These are phyloP conservation scores for Candida neerlandica DNA, from an alignment of 1,139 yeast genomes.

Conservation along the genomic window DNA sequence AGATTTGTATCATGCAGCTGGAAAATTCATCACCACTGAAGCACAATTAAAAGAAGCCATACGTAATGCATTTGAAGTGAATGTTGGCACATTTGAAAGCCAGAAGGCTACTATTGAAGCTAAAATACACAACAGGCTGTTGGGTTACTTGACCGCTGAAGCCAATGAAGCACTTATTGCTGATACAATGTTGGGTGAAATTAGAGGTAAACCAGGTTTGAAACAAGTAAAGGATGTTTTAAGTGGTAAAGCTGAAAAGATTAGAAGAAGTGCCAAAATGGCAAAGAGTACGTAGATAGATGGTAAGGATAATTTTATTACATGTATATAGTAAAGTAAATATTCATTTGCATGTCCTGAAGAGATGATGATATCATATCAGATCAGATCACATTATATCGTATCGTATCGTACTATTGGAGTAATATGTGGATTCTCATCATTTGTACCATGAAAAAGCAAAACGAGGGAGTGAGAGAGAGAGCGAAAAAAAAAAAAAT, in stretches of 20 bases:
- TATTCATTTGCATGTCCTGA: background rate
- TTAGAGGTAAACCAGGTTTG: slow-evolving; percentile 51
- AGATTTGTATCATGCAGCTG: slow-evolving; percentile 72
- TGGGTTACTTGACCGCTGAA: slow-evolving; percentile 30
- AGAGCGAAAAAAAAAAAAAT: background rate
- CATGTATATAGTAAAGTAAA: background rate
- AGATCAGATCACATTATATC: no score
- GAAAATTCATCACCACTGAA: slow-evolving; percentile 66
- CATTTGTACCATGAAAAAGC: background rate
- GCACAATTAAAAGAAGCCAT: slow-evolving; percentile 61
- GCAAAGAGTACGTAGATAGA: slow-evolving; percentile 21
- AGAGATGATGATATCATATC: no score
- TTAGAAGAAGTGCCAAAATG: slow-evolving; percentile 40
- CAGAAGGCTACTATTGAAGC: slow-evolving; percentile 38
- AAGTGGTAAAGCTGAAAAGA: slow-evolving; percentile 38
- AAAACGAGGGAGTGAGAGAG: background rate
- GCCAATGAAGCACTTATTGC: slow-evolving; percentile 38
- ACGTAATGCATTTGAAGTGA: slow-evolving; percentile 55
- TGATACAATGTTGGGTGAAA: slow-evolving; percentile 40
- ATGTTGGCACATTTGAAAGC: slow-evolving; percentile 40
- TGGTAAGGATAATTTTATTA: background rate
- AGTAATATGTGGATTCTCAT: no score
- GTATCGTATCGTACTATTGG: no score
- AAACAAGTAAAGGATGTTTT: slow-evolving; percentile 45
- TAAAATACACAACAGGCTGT: slow-evolving; percentile 25